Percentiles rank a stretch among this genome's conserved stretches.
Conservation (phyloP, 2,329 filamentous ascomycete genomes). For the Zymoseptoria pseudotritici region DNA sequence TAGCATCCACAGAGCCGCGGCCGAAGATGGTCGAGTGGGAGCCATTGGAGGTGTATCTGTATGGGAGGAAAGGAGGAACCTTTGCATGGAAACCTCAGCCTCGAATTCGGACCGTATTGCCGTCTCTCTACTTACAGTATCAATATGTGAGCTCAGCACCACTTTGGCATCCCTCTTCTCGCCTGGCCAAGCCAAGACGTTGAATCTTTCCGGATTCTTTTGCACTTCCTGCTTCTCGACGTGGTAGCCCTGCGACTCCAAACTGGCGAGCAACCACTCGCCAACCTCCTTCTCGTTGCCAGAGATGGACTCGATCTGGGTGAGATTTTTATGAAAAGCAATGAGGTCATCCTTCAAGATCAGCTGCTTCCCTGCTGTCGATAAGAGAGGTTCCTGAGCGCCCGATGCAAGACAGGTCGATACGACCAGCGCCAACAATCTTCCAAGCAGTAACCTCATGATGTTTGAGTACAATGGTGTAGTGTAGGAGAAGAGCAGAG, state of each 20-base stretch:
- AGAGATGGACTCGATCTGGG: conserved; percentile 65
- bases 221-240: conserved; percentile 52
- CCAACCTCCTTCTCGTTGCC: conserved; percentile 63
- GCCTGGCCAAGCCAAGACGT: conserved; percentile 62
- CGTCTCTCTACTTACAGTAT: conserved; percentile 46
- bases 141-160: conserved; percentile 74
- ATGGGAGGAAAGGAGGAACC: conserved; percentile 66
- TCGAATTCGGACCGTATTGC: not conserved
- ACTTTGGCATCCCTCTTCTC: conserved; percentile 48
- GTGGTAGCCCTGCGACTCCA: conserved; percentile 53
- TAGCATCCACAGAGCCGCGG: conserved; percentile 62
- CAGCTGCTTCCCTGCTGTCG: conserved; percentile 12
- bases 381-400: conserved; percentile 5
- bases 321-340: conserved; percentile 65
- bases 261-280: conserved; percentile 59
- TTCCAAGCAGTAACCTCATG: not conserved
- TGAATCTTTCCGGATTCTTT: conserved; percentile 51
- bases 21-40: conserved; percentile 47
- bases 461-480: not conserved
- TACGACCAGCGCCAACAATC: conserved; percentile 1
- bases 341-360: conserved; percentile 48
- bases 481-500: not conserved
- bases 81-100: conserved; percentile 2
- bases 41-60: conserved; percentile 40
- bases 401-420: conserved; percentile 3